These are phyloP conservation scores for Saturnispora mendoncae DNA, from an alignment of 805 yeast genomes.

Conservation along the genomic window DNA sequence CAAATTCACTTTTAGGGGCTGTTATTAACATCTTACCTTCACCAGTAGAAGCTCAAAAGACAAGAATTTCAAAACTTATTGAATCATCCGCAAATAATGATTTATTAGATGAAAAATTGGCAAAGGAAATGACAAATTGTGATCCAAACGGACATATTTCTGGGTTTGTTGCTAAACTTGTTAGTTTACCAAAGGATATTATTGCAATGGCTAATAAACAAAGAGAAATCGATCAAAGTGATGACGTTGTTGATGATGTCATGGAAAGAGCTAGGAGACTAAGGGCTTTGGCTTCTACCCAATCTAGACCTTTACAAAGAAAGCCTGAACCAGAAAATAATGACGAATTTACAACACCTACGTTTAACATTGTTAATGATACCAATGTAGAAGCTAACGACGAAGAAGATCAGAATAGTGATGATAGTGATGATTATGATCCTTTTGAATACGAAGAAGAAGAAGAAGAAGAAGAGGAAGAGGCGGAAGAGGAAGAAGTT, in stretches of 20 bases:
- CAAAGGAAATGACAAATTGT: slow-evolving; percentile 55
- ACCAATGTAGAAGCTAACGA: slow-evolving; percentile 29
- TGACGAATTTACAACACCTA: slow-evolving; percentile 4
- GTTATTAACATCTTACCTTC: slow-evolving; percentile 83
- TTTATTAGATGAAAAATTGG: slow-evolving; percentile 40
- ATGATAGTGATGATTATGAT: slow-evolving; percentile 16
- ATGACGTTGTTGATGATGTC: slow-evolving; percentile 39
- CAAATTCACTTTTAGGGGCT: slow-evolving; percentile 74
- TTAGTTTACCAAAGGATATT: slow-evolving; percentile 73
- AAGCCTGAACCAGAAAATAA: slow-evolving; percentile 34
- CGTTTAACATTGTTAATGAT: slow-evolving; percentile 24
- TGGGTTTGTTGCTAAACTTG: slow-evolving; percentile 83
- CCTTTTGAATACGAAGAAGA: slow-evolving; percentile 9
- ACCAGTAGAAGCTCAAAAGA: slow-evolving; percentile 66
- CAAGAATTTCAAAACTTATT: slow-evolving; percentile 60
- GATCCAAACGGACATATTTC: slow-evolving; percentile 54
- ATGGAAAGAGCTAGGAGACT: slow-evolving; percentile 45
- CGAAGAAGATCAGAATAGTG: slow-evolving; percentile 8
- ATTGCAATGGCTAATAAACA: slow-evolving; percentile 40
- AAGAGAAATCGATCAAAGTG: slow-evolving; percentile 5
- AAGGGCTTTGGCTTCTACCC: slow-evolving; percentile 7
- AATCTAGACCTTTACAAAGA: slow-evolving; percentile 17
- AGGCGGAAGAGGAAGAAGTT: slow-evolving; percentile 9
- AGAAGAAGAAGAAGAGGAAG: slow-evolving; percentile 10
- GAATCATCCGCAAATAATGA: slow-evolving; percentile 46